Conservation (phyloP, 768 basidiomycete species). For the Tulasnella sp. region DNA sequence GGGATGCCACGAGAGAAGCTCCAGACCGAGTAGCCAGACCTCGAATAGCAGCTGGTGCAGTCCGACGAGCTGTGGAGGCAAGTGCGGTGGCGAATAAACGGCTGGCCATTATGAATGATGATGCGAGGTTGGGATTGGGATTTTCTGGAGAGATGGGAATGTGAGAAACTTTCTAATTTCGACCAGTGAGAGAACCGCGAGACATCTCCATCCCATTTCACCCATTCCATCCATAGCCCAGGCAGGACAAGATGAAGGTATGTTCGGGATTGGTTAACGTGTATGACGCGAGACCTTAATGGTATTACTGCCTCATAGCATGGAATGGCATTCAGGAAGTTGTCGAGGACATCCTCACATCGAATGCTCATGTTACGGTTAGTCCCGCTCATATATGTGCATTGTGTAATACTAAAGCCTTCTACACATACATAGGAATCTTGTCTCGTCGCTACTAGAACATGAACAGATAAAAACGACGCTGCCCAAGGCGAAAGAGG, state of each 20-base stretch:
- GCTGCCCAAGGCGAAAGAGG: conserved; percentile 85
- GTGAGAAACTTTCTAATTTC: background rate
- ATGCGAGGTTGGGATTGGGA: background rate
- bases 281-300: background rate
- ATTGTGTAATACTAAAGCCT: background rate
- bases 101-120: conserved; percentile 7
- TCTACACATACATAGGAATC: conserved; percentile 46
- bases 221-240: background rate
- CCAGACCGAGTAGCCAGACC: background rate
- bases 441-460: conserved; percentile 87
- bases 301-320: conserved; percentile 66
- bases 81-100: conserved; percentile 11
- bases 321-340: conserved; percentile 84
- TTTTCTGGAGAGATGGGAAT: background rate
- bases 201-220: background rate
- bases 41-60: background rate
- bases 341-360: conserved; percentile 85
- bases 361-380: conserved; percentile 89
- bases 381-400: conserved; percentile 17
- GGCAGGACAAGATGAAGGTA: conserved; percentile 8
- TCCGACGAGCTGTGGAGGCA: background rate
- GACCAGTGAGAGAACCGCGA: background rate
- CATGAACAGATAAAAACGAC: conserved; percentile 96
- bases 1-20: background rate
- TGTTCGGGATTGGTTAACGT: no score